These are phyloP conservation scores for Pythium dissotocum DNA, from an alignment of 352 stramenopile genomes.

Conservation along the genomic window DNA sequence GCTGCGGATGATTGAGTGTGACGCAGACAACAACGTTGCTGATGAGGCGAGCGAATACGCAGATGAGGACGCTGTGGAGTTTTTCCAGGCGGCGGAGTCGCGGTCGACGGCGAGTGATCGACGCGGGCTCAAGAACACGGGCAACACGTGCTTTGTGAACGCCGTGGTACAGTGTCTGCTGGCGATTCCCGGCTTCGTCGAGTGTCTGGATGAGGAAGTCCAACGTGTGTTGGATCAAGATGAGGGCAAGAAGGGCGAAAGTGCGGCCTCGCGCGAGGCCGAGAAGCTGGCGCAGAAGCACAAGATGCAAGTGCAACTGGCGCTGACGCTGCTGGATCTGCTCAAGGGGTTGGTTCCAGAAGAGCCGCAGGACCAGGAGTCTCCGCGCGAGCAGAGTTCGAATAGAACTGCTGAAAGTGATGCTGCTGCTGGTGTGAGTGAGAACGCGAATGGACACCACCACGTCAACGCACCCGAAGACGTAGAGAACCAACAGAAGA, in stretches of 20 bases:
- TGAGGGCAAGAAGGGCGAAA: slow-evolving; percentile 8
- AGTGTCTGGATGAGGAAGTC: slow-evolving; percentile 31
- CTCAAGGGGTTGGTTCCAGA: slow-evolving; percentile 22
- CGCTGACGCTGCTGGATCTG: slow-evolving; percentile 20
- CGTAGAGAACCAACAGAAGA: not conserved
- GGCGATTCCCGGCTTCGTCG: slow-evolving; percentile 41
- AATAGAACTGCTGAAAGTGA: not conserved
- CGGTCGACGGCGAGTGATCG: slow-evolving; percentile 9
- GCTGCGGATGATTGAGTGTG: slow-evolving; percentile 3
- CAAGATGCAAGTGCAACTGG: slow-evolving; percentile 34
- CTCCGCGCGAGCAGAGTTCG: not conserved
- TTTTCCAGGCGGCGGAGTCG: slow-evolving; percentile 4
- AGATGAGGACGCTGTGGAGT: slow-evolving; percentile 4
- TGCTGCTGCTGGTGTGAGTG: not conserved
- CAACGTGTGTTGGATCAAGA: slow-evolving; percentile 3
- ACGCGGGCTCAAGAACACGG: slow-evolving; percentile 56
- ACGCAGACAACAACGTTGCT: not conserved
- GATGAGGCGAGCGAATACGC: not conserved
- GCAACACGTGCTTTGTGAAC: slow-evolving; percentile 81
- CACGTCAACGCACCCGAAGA: not conserved
- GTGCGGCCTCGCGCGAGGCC: not conserved
- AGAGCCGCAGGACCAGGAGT: not conserved
- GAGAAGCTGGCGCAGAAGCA: slow-evolving; percentile 21
- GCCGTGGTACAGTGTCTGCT: slow-evolving; percentile 70
- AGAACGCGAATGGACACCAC: not conserved